Evolutionary conservation across 345 rosid genomes (phyloP).

Genomic region (Mercurialis annua): DNA sequence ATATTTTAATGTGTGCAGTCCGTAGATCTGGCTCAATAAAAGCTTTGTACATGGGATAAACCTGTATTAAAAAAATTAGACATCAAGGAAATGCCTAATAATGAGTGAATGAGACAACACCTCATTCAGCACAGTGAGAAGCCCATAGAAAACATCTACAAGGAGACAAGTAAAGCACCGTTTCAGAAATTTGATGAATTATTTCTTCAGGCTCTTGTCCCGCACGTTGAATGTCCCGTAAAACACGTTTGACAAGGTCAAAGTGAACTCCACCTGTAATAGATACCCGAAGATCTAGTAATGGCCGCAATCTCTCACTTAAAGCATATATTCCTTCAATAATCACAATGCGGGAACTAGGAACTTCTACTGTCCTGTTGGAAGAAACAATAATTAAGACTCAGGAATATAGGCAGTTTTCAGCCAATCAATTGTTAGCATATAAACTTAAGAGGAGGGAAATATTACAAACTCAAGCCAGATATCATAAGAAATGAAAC

Average conservation of each 20-base stretch:
- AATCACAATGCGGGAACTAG: slow-evolving; percentile 84
- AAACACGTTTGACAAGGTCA: slow-evolving; percentile 95
- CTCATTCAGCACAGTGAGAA: slow-evolving; percentile 14
- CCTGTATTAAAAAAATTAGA: slow-evolving; percentile 40
- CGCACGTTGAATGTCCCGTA: slow-evolving; percentile 96
- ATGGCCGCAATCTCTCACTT: slow-evolving; percentile 81
- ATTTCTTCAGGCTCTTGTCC: slow-evolving; percentile 99
- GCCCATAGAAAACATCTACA: slow-evolving; percentile 11
- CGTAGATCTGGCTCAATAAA: slow-evolving; percentile 96
- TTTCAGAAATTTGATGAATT: slow-evolving; percentile 96
- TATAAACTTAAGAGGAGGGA: background rate
- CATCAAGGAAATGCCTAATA: background rate
- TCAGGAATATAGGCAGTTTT: slow-evolving; percentile 17
- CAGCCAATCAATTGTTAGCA: background rate
- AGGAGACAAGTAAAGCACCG: slow-evolving; percentile 48
- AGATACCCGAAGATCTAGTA: slow-evolving; percentile 94
- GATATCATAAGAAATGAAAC: slow-evolving; percentile 1
- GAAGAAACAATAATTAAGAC: slow-evolving; percentile 18
- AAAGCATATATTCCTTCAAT: slow-evolving; percentile 95
- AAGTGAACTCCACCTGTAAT: slow-evolving; percentile 96
- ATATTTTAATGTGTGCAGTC: slow-evolving; percentile 93
- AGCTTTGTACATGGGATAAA: slow-evolving; percentile 99
- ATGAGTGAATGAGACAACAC: slow-evolving; percentile 14
- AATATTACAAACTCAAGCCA: background rate
- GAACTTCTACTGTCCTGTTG: slow-evolving; percentile 82